phyloP scores from a whole-genome alignment of 495 filamentous ascomycete species.

The Neurospora africana region DNA sequence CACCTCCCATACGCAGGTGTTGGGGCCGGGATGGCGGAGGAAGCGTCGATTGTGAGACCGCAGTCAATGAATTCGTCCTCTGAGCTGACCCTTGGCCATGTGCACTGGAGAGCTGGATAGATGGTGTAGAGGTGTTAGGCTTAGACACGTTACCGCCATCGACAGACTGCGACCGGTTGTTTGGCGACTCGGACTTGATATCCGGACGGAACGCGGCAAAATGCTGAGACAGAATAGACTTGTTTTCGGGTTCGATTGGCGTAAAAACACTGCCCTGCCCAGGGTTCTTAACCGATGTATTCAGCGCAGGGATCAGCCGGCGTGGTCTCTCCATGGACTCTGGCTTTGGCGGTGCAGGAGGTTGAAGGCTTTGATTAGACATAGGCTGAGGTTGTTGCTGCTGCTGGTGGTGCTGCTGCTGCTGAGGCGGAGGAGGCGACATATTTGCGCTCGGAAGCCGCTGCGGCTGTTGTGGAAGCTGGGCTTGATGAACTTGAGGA shows the following conservation, averaged over 20 bases:
- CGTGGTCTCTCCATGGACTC: conserved; percentile 21
- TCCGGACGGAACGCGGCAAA: conserved; percentile 50
- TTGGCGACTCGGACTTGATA: conserved; percentile 31
- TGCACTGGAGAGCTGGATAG: conserved; percentile 35
- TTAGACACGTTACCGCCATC: conserved; percentile 48
- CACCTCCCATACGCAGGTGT: conserved; percentile 47
- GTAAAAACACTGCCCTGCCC: conserved; percentile 88
- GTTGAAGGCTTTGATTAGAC: conserved; percentile 21
- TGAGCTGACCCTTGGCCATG: conserved; percentile 26
- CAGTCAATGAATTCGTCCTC: conserved; percentile 42
- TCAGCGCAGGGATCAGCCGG: conserved; percentile 27
- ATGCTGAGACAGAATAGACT: conserved; percentile 79
- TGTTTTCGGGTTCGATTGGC: conserved; percentile 75
- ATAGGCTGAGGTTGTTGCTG: conserved; percentile 17
- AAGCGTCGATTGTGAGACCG: conserved; percentile 42
- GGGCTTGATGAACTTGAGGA: conserved; percentile 23
- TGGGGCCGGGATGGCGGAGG: conserved; percentile 69
- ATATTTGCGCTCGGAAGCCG: conserved; percentile 20
- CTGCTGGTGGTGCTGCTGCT: conserved; percentile 22
- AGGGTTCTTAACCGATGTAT: conserved; percentile 56
- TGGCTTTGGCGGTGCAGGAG: conserved; percentile 37
- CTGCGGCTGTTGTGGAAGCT: conserved; percentile 28
- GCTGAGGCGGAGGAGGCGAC: conserved; percentile 25
- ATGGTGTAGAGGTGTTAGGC: conserved; percentile 37
- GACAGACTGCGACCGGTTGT: conserved; percentile 50